Conservation (phyloP, 2,329 filamentous ascomycete genomes). For the Penicillium concentricum region DNA sequence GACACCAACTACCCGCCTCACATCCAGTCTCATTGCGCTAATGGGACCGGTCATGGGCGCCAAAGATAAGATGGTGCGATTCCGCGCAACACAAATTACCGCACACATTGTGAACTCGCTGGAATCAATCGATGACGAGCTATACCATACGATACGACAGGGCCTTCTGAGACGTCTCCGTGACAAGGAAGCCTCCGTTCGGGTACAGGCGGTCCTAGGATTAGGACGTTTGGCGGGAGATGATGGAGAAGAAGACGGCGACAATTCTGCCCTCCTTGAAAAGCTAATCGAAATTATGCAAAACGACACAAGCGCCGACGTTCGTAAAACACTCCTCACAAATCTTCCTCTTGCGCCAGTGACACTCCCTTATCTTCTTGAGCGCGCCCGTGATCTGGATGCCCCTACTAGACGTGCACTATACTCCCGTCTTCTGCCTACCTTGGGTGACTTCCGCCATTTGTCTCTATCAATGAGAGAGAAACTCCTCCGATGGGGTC, state of each 20-base stretch:
- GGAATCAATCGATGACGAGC: conserved; percentile 85
- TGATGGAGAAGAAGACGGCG: conserved; percentile 64
- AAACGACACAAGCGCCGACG: conserved; percentile 92
- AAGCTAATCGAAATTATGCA: conserved; percentile 86
- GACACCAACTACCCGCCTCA: conserved; percentile 79
- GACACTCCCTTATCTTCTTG: conserved; percentile 82
- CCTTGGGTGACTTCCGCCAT: conserved; percentile 90
- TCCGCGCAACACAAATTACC: conserved; percentile 83
- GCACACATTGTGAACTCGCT: conserved; percentile 90
- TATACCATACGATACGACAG: conserved; percentile 79
- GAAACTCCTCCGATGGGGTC: conserved; percentile 90
- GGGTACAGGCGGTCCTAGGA: conserved; percentile 87
- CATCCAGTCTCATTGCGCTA: conserved; percentile 68
- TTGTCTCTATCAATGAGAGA: conserved; percentile 91
- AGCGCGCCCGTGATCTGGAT: conserved; percentile 87
- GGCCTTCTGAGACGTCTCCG: conserved; percentile 80
- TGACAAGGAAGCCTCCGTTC: conserved; percentile 90
- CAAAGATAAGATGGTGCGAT: conserved; percentile 92
- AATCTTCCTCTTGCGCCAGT: conserved; percentile 84
- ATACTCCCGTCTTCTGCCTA: conserved; percentile 82
- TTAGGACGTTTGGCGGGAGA: conserved; percentile 82
- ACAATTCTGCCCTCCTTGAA: conserved; percentile 67
- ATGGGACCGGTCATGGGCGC: conserved; percentile 73
- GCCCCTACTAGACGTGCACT: conserved; percentile 78
- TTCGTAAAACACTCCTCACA: conserved; percentile 79